Base-by-base conservation (phyloP, 78 protist genomes). In the Pigoraptor vietnamica region DNA sequence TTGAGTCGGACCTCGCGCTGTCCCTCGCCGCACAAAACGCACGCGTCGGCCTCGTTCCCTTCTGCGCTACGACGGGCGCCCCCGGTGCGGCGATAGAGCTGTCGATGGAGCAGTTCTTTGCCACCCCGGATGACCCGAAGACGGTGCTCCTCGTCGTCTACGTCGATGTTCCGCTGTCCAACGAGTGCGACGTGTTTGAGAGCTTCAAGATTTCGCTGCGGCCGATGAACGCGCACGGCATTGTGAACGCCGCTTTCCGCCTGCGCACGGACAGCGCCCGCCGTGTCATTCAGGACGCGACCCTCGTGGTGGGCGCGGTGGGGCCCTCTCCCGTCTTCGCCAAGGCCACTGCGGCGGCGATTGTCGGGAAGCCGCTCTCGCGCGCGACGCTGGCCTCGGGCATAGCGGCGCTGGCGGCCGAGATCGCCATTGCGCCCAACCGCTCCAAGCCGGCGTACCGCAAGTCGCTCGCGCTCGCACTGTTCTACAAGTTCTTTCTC, bases 401-500 rank as follows among this genome's bases (percentile, higher is more conserved):
- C 6, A 6, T 48, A 14, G 67, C 67, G 29, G 67, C 67, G 14
- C 67, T 48, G 67, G 29, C 6, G 67, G 29, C 6, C 29, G 67
- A 48, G 67, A 14, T 48, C 29, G 29, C 6, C 67, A 48, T 48
- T 48, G 67, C 6, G 67, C 67, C 67, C 67, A 14, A 48, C 6
- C 67, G 67, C 67, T 24, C 89, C 67, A 25, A 19, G 34, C 39
- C 39, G 25, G 91, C 79, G 24, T 89, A 89, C 82, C 83, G 91
- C 55, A 23, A 23, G 86, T 37, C 39, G 24, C 83, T 48, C 2
- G 91, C 86, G 1, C 79, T 24, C 25, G 0, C 88, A 2, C 90
- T 79, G 39, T 36, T 90, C 55, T 92, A 92, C 94, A 92, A 92
- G 94, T 90, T 39, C 92, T 24, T 90, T 92, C 56, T 92, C 67